Conservation (phyloP, 768 basidiomycete species). For the Podaxis pistillaris region DNA sequence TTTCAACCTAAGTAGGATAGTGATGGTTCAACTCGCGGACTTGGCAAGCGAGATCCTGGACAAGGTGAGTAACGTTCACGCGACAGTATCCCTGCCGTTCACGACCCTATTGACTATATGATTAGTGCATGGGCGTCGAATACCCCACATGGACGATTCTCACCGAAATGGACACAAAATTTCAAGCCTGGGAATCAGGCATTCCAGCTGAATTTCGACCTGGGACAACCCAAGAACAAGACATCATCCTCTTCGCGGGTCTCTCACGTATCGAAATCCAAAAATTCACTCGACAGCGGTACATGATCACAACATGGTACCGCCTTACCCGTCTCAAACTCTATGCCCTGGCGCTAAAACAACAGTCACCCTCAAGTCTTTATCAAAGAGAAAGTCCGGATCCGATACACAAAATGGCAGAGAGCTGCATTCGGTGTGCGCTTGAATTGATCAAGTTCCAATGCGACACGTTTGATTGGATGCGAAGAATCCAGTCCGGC, state of each 20-base stretch:
- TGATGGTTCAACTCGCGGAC: slow-evolving; percentile 36
- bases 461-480: slow-evolving; percentile 34
- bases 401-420: slow-evolving; percentile 31
- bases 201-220: slow-evolving; percentile 37
- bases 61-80: slow-evolving; percentile 28
- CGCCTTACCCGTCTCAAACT: slow-evolving; percentile 43
- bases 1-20: slow-evolving; percentile 34
- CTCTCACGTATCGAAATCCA: slow-evolving; percentile 27
- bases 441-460: slow-evolving; percentile 44
- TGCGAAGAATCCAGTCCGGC: slow-evolving; percentile 9
- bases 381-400: slow-evolving; percentile 20
- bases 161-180: slow-evolving; percentile 40
- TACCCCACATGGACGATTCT: slow-evolving; percentile 34
- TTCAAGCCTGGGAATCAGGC: slow-evolving; percentile 41
- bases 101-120: slow-evolving; percentile 13
- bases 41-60: slow-evolving; percentile 41
- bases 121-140: slow-evolving; percentile 34
- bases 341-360: slow-evolving; percentile 39
- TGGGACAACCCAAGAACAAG: slow-evolving; percentile 24
- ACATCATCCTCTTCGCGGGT: slow-evolving; percentile 26
- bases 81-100: background rate
- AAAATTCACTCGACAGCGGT: slow-evolving; percentile 38
- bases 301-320: slow-evolving; percentile 47
- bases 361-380: slow-evolving; percentile 17
- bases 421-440: slow-evolving; percentile 37